Evolutionary conservation across 2,329 filamentous ascomycete species (phyloP).

Genomic region (Beauveria pseudobassiana): DNA sequence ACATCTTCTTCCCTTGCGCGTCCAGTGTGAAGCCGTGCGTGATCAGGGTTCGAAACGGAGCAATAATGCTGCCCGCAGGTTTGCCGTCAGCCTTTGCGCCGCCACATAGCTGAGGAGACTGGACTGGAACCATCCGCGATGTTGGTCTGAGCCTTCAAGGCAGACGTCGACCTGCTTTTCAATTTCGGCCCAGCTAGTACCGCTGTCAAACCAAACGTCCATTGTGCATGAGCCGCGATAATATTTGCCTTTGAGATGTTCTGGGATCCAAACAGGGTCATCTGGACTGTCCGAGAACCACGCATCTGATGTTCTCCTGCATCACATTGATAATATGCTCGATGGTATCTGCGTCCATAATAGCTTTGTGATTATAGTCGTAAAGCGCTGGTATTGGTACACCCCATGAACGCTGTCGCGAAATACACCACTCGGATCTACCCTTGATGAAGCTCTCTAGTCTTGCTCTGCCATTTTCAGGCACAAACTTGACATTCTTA

Average conservation of each 20-base stretch:
- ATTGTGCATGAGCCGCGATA: constrained; percentile 86
- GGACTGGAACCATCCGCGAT: constrained; percentile 97
- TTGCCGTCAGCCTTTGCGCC: constrained; percentile 35
- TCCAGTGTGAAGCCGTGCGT: constrained; percentile 96
- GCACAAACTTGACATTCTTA: constrained; percentile 68
- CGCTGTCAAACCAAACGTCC: constrained; percentile 99
- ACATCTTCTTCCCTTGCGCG: constrained; percentile 91
- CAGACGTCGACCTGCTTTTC: constrained; percentile 68
- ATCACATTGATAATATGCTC: constrained; percentile 79
- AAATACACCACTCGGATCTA: constrained; percentile 96
- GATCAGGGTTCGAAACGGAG: constrained; percentile 83
- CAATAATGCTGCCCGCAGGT: constrained; percentile 18
- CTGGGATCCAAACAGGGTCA: constrained; percentile 70
- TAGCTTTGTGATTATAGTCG: constrained; percentile 60
- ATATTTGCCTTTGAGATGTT: constrained; percentile 51
- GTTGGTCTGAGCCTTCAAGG: constrained; percentile 90
- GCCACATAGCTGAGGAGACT: constrained; percentile 83
- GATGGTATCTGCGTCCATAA: constrained; percentile 74
- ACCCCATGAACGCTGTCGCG: constrained; percentile 90
- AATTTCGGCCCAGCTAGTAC: constrained; percentile 76
- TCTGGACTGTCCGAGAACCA: constrained; percentile 85
- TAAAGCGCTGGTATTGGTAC: constrained; percentile 93
- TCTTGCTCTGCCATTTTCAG: constrained; percentile 62
- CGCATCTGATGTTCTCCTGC: constrained; percentile 71
- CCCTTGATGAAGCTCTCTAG: constrained; percentile 81